Base-by-base conservation (phyloP, 176 grass and related monocot genomes). In the Typha latifolia region DNA sequence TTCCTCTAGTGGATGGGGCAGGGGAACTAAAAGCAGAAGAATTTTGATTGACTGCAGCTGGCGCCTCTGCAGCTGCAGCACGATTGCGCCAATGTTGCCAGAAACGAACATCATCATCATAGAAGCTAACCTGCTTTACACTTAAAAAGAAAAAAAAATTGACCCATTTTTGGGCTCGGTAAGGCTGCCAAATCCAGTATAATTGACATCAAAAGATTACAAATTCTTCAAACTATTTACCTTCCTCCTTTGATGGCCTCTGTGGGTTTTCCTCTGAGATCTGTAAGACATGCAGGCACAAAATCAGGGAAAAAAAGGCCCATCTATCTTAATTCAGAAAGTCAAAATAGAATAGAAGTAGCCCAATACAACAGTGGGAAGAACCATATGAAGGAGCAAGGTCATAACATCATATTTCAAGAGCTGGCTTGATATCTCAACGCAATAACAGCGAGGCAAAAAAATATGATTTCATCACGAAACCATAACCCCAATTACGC, bases 81-180 rank as follows among this genome's bases (percentile, higher is more conserved):
- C 89, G 84, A 57, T 92, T 90, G 29, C 83, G 70, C 94, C 94
- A 99, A 74, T 93, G 85, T 82, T 99, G 89, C 94, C 94, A 99
- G 79, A 87, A 99, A 26, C 89, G 84, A 47, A 90, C 81, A 78
- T 93, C 94, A 20, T 99, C 94, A 55, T 99, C 94, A 63, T 90
- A 99, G 79, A 99, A 99, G 66, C 69, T 79, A 78, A 99, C 81
- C 89, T 99, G 94, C 79, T 99, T 99, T 77, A 99, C 94, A 93
- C 94, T 99, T 87, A 57, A 71, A 55, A 70, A 80, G 19, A 66
- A 84, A 70, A 80, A 23, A 66, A 84, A 32, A 73, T 43, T 74
- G 69, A 43, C 21, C 67, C 71, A 32, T 51, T 74, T 6, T 18
- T 43, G 32, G 73, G 79, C 79, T 79, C 76, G 78, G 52, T 78